A percentile compares a stretch with the other conserved stretches of the same genome.
phyloP scores from a whole-genome alignment of 805 yeast genomes.

The Suhomyces emberorum region DNA sequence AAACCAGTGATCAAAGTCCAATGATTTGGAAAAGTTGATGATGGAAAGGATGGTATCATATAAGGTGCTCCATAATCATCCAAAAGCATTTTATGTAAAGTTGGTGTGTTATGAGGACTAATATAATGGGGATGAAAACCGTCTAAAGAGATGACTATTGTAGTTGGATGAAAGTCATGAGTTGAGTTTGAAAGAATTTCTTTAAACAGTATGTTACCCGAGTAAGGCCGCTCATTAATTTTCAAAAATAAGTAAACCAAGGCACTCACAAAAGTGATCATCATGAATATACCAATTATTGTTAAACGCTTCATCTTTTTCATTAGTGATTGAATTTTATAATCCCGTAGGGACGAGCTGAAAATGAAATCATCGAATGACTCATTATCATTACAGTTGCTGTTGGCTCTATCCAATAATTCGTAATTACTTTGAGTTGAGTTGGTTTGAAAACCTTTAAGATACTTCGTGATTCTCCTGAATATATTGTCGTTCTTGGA shows the following conservation, averaged over 20 bases:
- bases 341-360: constrained; percentile 17
- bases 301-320: neutral
- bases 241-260: neutral
- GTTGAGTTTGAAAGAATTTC: constrained; percentile 55
- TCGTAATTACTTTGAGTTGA: constrained; percentile 7
- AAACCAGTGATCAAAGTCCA: constrained; percentile 89
- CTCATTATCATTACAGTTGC: neutral
- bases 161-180: constrained; percentile 69
- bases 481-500: constrained; percentile 4
- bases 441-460: neutral
- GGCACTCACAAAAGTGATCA: neutral
- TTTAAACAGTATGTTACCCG: constrained; percentile 10
- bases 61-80: constrained; percentile 67
- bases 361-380: constrained; percentile 2
- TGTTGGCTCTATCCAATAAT: constrained; percentile 7
- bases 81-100: constrained; percentile 54
- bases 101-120: constrained; percentile 63
- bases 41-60: constrained; percentile 84
- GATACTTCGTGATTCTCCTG: neutral
- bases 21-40: constrained; percentile 88
- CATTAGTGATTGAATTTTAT: constrained; percentile 21
- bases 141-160: constrained; percentile 75
- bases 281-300: constrained; percentile 7
- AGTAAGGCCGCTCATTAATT: neutral
- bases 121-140: constrained; percentile 92